A percentile compares a stretch with the other conserved stretches of the same genome.
phyloP scores from a whole-genome alignment of 1,284 basidiomycete species.

The Wolfiporia cocos region DNA sequence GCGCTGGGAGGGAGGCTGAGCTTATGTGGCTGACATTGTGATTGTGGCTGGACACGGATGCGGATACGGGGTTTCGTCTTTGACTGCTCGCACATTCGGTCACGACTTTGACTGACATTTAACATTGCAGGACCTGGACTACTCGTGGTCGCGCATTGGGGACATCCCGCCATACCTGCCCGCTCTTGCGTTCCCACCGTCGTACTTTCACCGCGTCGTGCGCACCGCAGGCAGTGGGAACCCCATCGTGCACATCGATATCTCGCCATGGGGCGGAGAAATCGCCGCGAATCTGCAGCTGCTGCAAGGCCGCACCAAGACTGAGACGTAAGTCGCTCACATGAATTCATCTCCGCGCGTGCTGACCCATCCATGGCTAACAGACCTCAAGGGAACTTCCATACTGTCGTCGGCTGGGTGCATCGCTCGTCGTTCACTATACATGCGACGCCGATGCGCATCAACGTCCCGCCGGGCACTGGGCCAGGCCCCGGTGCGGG shows the following conservation, averaged over 20 bases:
- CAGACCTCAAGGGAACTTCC: constrained; percentile 69
- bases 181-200: constrained; percentile 70
- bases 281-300: constrained; percentile 67
- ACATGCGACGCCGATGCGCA: constrained; percentile 27
- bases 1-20: too few species aligned
- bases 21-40: too few species aligned
- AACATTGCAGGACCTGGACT: constrained; percentile 66
- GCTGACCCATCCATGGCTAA: not conserved
- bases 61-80: too few species aligned
- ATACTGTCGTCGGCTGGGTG: constrained; percentile 78
- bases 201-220: constrained; percentile 80
- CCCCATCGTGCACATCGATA: constrained; percentile 67
- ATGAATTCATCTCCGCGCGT: not conserved
- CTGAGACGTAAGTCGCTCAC: constrained; percentile 62
- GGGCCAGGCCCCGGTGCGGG: constrained; percentile 23
- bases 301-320: constrained; percentile 69
- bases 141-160: constrained; percentile 65
- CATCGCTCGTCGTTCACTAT: constrained; percentile 71
- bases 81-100: too few species aligned
- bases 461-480: constrained; percentile 21
- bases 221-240: constrained; percentile 52
- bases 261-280: constrained; percentile 70
- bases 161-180: constrained; percentile 74
- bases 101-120: too few species aligned
- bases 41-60: too few species aligned